Evolutionary conservation across 2,329 filamentous ascomycete genomes (phyloP).

Genomic region (Exophiala oligosperma): DNA sequence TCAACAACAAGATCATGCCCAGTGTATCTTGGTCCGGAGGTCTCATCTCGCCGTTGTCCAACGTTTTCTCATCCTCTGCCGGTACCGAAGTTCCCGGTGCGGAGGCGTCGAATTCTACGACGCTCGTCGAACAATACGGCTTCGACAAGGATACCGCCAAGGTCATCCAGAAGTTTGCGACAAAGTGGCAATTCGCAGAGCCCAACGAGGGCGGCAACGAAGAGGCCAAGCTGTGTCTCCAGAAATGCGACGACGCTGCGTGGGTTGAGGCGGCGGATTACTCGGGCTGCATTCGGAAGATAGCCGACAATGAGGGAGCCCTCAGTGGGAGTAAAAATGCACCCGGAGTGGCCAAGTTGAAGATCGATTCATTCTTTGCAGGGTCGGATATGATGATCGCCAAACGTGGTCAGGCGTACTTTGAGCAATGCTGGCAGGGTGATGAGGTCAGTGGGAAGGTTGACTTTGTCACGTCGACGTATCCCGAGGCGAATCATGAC

Average conservation of each 20-base stretch:
- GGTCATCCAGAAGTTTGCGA: background rate
- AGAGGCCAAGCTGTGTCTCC: conserved; percentile 40
- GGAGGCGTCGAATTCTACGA: background rate
- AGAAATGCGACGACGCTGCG: conserved; percentile 28
- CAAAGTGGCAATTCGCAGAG: conserved; percentile 28
- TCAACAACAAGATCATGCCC: conserved; percentile 35
- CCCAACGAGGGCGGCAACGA: conserved; percentile 38
- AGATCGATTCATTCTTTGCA: conserved; percentile 38
- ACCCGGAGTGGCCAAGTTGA: conserved; percentile 24
- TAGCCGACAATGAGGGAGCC: conserved; percentile 18
- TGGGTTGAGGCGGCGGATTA: conserved; percentile 43
- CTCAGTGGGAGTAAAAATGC: background rate
- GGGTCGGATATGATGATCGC: conserved; percentile 46
- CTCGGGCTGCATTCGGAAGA: conserved; percentile 20
- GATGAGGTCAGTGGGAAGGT: conserved; percentile 33
- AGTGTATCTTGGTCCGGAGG: conserved; percentile 33
- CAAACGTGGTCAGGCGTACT: conserved; percentile 43
- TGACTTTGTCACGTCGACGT: conserved; percentile 35
- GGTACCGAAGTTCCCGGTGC: background rate
- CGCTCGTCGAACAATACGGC: background rate
- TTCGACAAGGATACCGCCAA: background rate
- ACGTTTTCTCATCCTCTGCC: background rate
- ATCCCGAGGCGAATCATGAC: conserved; percentile 44
- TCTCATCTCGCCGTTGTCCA: conserved; percentile 7
- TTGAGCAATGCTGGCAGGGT: conserved; percentile 42